Evolutionary conservation across 257 asterid genomes (phyloP), one percentile per base, ranked within the genome.

Genomic region (Penstemon davidsonii): DNA sequence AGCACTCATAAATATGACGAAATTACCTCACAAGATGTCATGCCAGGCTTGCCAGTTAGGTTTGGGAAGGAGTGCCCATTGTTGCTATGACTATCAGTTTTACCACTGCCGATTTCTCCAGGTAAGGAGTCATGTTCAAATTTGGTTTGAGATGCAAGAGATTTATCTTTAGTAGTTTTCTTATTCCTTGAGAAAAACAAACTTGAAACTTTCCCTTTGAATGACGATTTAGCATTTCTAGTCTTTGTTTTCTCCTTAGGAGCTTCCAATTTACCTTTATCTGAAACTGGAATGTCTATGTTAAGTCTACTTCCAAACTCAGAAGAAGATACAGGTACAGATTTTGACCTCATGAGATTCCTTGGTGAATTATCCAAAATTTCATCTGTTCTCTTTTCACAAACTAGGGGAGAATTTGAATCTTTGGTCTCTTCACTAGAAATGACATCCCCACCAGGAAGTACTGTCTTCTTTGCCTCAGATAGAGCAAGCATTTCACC

Each of bases 401-500:
- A 60, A 42, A 66, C 73, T 7, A 67, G 36, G 64, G 46, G 59
- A 67, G 78, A 68, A 59, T 49, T 82, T 61, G 83, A 75, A 45
- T 52, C 70, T 71, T 67, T 75, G 4, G 74, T n/a, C 67, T 81
- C 91, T 72, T 82, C 82, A 65, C 52, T 73, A 38, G 66, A 69
- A 72, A 55, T 66, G 45, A 70, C 64, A 61, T 71, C 84, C 78
- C 79, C 87, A 74, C 64, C 79, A 36, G 64, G 69, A 67, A 60
- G 45, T 36, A 67, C 64, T 39, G 83, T 62, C 64, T 79, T 85
- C 78, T 87, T 95, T 44, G 82, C 68, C 68, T 91, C 98, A 11
- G 97, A 95, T 72, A 95, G 97, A 43, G 99, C 92, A 70, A 95
- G 98, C 99, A 95, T 91, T 68, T 89, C 99, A 39, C 98, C 99